Evolutionary conservation across 352 stramenopile genomes (phyloP).

Genomic region (Blastocystis hominis): DNA sequence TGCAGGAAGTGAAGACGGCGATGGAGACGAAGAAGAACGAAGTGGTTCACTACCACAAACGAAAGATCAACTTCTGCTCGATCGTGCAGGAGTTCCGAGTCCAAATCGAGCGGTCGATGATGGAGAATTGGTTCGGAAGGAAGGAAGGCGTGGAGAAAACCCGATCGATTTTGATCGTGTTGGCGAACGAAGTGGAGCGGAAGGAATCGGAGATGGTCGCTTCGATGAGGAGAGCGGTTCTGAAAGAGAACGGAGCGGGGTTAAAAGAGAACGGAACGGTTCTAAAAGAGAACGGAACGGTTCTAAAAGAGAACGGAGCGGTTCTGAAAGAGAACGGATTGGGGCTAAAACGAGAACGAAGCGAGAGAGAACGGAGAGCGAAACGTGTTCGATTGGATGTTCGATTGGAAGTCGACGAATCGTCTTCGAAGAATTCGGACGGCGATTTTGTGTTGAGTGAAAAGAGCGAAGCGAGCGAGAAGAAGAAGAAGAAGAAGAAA

Average conservation of each 20-base stretch:
- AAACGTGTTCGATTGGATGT: too few species aligned
- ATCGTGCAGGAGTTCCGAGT: not conserved
- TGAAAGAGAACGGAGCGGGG: not conserved
- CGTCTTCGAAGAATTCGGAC: not conserved
- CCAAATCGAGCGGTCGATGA: not conserved
- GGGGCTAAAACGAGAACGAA: too few species aligned
- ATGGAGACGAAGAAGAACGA: not conserved
- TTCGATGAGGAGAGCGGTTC: not conserved
- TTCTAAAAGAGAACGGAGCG: not conserved
- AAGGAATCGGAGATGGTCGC: not conserved
- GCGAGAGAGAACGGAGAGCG: too few species aligned
- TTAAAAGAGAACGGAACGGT: not conserved
- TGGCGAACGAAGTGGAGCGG: not conserved
- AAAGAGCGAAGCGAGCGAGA: not conserved
- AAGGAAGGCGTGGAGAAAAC: not conserved
- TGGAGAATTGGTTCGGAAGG: not conserved
- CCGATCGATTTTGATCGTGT: not conserved
- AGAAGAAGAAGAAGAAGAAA: not conserved
- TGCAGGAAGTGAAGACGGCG: not conserved
- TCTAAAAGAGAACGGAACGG: not conserved
- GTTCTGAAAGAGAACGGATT: too few species aligned
- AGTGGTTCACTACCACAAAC: not conserved
- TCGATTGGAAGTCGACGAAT: not conserved
- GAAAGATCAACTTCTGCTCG: constrained; percentile 10
- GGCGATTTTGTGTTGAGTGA: not conserved